Base-by-base conservation (phyloP, 2,329 filamentous ascomycete species). In the Sporothrix brasiliensis region DNA sequence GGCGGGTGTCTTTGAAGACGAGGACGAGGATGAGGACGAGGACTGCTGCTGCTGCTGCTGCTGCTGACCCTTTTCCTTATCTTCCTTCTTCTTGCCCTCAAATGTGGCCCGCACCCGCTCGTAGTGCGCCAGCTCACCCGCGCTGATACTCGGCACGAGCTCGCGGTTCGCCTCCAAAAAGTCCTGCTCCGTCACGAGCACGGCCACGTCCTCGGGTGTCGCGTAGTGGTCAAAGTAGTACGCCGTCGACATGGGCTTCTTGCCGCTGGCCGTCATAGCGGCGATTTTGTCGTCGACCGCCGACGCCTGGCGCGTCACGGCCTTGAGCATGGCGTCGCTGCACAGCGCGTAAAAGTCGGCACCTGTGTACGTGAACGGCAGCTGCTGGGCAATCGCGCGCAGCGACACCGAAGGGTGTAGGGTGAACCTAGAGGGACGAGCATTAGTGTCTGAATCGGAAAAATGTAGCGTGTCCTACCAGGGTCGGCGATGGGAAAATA, bases 311-410 rank as follows among this genome's bases (percentile, higher is more conserved):
- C 95, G 89, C 2, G 95, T 99, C 71, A 99, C 94, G 24, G 95
- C 95, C 80, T 99, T 98, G 75, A 99, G 90, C 95, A 99, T 99
- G 67, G 95, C 93, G 79, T 99, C 95, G 56, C 93, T 97, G 83
- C 94, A 98, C 24, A 99, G 86, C 0, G 95, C 95, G 80, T 99
- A 99, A 77, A 99, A 90, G 81, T 99, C 95, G 73, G 95, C 95
- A 77, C 95, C 95, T 0, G 95, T 99, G 81, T 97, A 99, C 2
- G 94, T 98, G 78, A 97, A 95, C 0, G 95, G 95, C 4, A 99
- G 86, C 13, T 85, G 85, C 67, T 91, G 85, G 4, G 94, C 91
- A 61, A 99, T 88, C 9, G 87, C 82, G 34, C 85, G 79, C 13
- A 99, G 87, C 13, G 92, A 95, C 61, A 97, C 85, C 0, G 88